phyloP scores from a whole-genome alignment of 2,329 filamentous ascomycete species.

The Pseudogymnoascus verrucosus region DNA sequence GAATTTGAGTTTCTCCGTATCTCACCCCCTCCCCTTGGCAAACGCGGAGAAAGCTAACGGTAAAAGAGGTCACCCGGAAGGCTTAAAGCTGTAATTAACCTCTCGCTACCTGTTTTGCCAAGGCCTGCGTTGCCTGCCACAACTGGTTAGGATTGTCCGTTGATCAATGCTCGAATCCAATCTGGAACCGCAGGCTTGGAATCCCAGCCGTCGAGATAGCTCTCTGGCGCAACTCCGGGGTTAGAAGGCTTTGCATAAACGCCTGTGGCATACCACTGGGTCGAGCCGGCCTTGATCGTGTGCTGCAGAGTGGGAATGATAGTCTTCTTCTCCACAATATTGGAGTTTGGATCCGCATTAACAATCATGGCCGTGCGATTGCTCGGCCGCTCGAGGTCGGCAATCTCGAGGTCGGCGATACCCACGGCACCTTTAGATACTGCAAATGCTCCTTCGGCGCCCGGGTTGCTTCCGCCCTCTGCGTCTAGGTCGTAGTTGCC shows the following conservation, averaged over 20 bases:
- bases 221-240: slow-evolving; percentile 41
- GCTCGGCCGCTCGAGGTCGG: slow-evolving; percentile 35
- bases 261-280: slow-evolving; percentile 60
- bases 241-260: slow-evolving; percentile 62
- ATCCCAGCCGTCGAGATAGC: slow-evolving; percentile 55
- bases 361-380: slow-evolving; percentile 50
- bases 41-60: neutral
- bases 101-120: neutral
- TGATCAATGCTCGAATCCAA: slow-evolving; percentile 51
- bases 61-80: neutral
- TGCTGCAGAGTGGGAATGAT: slow-evolving; percentile 62
- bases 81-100: slow-evolving; percentile 4
- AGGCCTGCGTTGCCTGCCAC: neutral
- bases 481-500: slow-evolving; percentile 52
- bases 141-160: neutral
- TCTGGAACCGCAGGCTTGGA: slow-evolving; percentile 47
- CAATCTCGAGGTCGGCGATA: slow-evolving; percentile 33
- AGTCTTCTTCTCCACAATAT: slow-evolving; percentile 64
- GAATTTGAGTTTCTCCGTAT: neutral
- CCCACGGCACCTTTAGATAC: slow-evolving; percentile 47
- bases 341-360: slow-evolving; percentile 72
- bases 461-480: slow-evolving; percentile 45
- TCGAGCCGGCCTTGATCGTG: slow-evolving; percentile 49
- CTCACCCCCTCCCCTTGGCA: neutral
- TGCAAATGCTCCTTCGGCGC: slow-evolving; percentile 44